Percentiles rank a stretch among this genome's conserved stretches.
phyloP scores from a whole-genome alignment of 1,284 basidiomycete species.

The Cutaneotrichosporon arboriforme region DNA sequence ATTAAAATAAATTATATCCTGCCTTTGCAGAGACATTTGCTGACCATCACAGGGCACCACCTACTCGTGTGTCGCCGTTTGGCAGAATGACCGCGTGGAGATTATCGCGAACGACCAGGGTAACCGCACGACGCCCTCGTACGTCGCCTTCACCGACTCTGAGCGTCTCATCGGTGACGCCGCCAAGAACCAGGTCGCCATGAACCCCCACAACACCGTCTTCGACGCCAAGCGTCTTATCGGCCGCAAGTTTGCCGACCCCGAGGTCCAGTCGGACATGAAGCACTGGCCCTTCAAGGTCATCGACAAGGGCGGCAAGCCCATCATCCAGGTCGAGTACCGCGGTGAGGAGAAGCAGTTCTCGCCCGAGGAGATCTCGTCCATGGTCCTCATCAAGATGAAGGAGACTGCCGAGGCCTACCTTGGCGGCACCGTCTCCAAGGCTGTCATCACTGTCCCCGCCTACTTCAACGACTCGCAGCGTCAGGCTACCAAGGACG shows the following conservation, averaged over 20 bases:
- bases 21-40: not conserved
- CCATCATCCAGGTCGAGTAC: conserved; percentile 82
- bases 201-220: conserved; percentile 57
- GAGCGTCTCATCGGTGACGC: conserved; percentile 66
- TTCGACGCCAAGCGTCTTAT: conserved; percentile 89
- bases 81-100: conserved; percentile 97
- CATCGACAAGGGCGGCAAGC: conserved; percentile 75
- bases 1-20: not conserved
- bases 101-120: conserved; percentile 62
- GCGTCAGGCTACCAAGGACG: conserved; percentile 98
- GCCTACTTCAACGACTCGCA: conserved; percentile 99
- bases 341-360: conserved; percentile 80
- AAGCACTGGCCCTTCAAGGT: conserved; percentile 94
- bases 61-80: conserved; percentile 80
- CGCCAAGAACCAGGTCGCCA: conserved; percentile 58
- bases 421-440: conserved; percentile 91
- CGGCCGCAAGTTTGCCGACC: conserved; percentile 75
- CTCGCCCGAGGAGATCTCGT: conserved; percentile 54
- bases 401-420: conserved; percentile 99
- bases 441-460: conserved; percentile 96
- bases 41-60: conserved; percentile 55
- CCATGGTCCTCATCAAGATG: conserved; percentile 96
- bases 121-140: conserved; percentile 92
- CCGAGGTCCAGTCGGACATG: conserved; percentile 59
- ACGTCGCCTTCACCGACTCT: conserved; percentile 85